These are phyloP conservation scores for Eragrostis tef DNA, from an alignment of 202 grass and related monocot species.

Conservation along the genomic window DNA sequence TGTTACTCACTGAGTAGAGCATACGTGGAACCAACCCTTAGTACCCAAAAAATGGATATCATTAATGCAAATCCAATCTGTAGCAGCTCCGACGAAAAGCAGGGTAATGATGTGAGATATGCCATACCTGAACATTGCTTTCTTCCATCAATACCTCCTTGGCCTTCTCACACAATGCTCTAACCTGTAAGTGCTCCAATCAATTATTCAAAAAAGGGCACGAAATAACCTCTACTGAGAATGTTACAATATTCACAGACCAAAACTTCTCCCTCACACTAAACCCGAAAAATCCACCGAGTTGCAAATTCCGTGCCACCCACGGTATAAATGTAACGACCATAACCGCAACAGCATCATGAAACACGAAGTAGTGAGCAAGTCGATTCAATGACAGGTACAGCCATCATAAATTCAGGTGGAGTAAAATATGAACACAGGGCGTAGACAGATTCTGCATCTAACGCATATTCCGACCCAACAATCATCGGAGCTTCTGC, in stretches of 20 bases:
- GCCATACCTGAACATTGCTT: conserved; percentile 60
- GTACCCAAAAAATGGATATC: neutral
- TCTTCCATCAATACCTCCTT: conserved; percentile 63
- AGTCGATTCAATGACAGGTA: conserved; percentile 1
- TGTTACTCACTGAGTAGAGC: neutral
- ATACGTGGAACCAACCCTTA: neutral
- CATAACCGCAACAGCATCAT: neutral
- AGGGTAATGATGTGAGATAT: conserved; percentile 19
- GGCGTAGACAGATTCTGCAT: conserved; percentile 18
- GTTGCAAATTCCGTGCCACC: neutral
- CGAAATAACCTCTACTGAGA: neutral
- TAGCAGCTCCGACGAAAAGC: neutral
- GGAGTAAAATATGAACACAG: neutral
- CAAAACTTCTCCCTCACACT: neutral
- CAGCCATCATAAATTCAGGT: conserved; percentile 11
- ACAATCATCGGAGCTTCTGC: conserved; percentile 14
- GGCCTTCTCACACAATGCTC: conserved; percentile 56
- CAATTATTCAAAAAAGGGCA: neutral
- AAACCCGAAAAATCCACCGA: neutral
- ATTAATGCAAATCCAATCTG: neutral
- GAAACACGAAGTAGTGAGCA: neutral
- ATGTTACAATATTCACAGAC: neutral
- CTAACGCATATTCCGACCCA: conserved; percentile 33
- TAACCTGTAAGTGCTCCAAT: conserved; percentile 43
- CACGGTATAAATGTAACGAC: neutral